Evolutionary conservation across 768 basidiomycete genomes (phyloP), one percentile per base, ranked within the genome.

Genomic region (Leccinum barrowsii): DNA sequence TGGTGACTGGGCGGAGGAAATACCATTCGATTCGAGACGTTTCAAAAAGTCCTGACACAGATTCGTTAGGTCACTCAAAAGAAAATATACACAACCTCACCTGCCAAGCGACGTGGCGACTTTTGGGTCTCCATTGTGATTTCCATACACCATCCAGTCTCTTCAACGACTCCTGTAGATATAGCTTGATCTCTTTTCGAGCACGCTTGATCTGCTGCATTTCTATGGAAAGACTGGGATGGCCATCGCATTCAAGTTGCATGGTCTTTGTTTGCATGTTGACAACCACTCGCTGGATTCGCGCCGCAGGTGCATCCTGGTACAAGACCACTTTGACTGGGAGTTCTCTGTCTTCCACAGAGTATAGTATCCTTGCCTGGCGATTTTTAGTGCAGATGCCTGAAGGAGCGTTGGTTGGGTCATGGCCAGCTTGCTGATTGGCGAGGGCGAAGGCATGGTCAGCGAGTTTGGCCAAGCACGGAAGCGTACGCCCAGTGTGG

Each of bases 31-130:
- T 42, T 56, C 40, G 26, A 68, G 67, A 19, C 60, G 60, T 19
- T 58, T 59, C 3, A 60, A 15, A 52, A 69, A 69, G n/a, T 56
- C 57, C 65, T 68, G 48, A n/a, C 7, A n/a, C 37, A 40, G 37
- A 40, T 40, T 4, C 7, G 37, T 40, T 8, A n/a, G 37, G 15
- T 17, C 15, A 5, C 15, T 15, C 5, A n/a, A 0, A n/a, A n/a
- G 3, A 8, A 40, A 40, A 40, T 0, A 17, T n/a, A 40, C 17
- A 17, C 7, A 17, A 40, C 37, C 7, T 40, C 17, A n/a, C 37
- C 37, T 8, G 37, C 37, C 37, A n/a, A 35, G 13, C 13, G 13
- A 24, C 5, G 24, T 24, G 24, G 24, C 24, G 24, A 24, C 24
- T 7, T 37, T 2, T 35, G 5, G 2, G 35, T 17, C 7, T 12